Base-by-base conservation (phyloP, 352 stramenopile species). In the Pythium sukuiense region DNA sequence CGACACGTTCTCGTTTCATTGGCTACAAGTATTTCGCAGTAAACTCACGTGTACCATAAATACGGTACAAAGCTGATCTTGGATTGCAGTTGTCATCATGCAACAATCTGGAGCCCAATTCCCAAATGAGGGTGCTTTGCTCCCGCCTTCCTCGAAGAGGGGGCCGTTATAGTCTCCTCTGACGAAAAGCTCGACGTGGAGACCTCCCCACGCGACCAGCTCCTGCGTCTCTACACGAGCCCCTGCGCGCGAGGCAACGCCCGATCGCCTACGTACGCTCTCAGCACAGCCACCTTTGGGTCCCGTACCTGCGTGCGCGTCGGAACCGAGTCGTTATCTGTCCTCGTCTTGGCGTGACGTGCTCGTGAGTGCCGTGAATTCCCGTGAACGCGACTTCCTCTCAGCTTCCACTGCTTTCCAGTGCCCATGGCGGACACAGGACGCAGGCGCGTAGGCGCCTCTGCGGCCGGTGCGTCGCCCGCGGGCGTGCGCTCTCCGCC, bases 401-500 rank as follows among this genome's bases (percentile, higher is more conserved):
- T 24, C 20, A 24, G 20, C 20, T 24, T 24, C 20, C 20, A 24
- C 20, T 24, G 20, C 20, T 24, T 24, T 24, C 20, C 20, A 24
- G 20, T 24, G 20, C 20, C 14, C 2, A 71, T 71, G 65, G 65
- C 65, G 27, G 65, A 71, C 32, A 67, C 58, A 6, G 65, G 58
- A 58, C 59, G 66, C 11, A 59, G 65, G 18, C 64, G 64, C 50
- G 49, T 70, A 37, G 64, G 64, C 39, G 24, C 62, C 46, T 32
- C n/a, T 32, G 46, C 20, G 3, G 29, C 26, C 12, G 55, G 55
- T 24, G 29, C 55, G 39, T 55, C 58, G 16, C 59, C 59, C 9
- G 45, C 53, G 2, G 59, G 59, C 54, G 39, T 39, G 39, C 65
- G 65, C 20, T 68, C 65, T 2, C 65, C 70, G 59, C 61, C 76